Evolutionary conservation across 305 asterid species (phyloP), one percentile per base, ranked within the genome.

Genomic region (Solanum aculeatissimum): DNA sequence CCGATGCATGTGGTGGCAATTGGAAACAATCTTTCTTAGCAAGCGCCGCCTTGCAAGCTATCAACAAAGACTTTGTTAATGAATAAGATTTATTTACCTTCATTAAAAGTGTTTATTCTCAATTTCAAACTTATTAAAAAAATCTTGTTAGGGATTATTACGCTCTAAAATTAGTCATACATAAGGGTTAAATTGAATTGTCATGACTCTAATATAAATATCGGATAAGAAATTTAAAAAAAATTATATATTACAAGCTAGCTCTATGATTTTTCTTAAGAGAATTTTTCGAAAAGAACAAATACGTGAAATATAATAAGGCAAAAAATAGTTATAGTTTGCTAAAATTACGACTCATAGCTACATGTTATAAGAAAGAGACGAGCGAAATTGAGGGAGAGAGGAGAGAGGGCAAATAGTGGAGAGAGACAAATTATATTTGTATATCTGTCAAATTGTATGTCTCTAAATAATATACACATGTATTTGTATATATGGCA

Each of bases 101-200:
- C 16, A 16, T 53, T 53, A 16, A 16, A 51, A 14, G 55, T 13
- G 0, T 49, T 9, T 49, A 14, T 4, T 49, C 18, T 49, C 54
- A 7, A 43, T 43, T 43, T 43, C 47, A 1, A 29, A 29, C 14
- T 57, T 21, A 49, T 25, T 12, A 13, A 25, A 62, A 62, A 25
- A 9, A n/a, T 23, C 7, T 21, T 21, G 3, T 2, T 23, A 10
- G 0, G 0, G 8, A 19, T 1, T 0, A 1, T 7, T 21, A 10
- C 1, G 11, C 6, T 13, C 1, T 2, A 23, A 23, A 63, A 27
- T 3, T 0, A 1, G 1, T 29, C 38, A 15, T 65, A 15, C 6
- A 5, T 2, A 27, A 3, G 1, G 0, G 3, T 8, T 0, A 7
- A 29, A 27, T 7, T 7, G 9, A 27, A 14, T 65, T 29, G 0